phyloP scores from a whole-genome alignment of 2,329 filamentous ascomycete genomes.

The Hirsutella rhossiliensis region DNA sequence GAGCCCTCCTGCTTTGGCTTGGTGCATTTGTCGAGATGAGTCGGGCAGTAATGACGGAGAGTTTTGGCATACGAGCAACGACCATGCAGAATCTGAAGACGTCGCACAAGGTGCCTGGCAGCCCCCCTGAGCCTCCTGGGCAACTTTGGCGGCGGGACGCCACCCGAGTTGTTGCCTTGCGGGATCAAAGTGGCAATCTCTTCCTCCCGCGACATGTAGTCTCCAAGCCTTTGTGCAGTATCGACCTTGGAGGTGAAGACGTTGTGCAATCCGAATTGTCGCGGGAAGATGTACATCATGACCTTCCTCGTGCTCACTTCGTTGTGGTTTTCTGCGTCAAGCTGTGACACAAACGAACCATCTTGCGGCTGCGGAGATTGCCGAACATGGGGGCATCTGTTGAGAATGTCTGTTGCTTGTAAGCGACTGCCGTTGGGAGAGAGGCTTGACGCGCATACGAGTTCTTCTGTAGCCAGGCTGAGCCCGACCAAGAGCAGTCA shows the following conservation, averaged over 20 bases:
- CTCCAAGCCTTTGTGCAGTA: constrained; percentile 58
- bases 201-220: constrained; percentile 75
- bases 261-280: constrained; percentile 83
- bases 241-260: constrained; percentile 69
- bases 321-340: constrained; percentile 4
- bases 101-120: constrained; percentile 45
- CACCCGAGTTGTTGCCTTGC: constrained; percentile 4
- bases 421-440: constrained; percentile 1
- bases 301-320: constrained; percentile 51
- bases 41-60: constrained; percentile 70
- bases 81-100: constrained; percentile 57
- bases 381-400: constrained; percentile 40
- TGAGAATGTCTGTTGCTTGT: constrained; percentile 57
- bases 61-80: constrained; percentile 72
- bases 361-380: background rate
- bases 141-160: constrained; percentile 19
- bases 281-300: constrained; percentile 88
- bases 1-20: background rate
- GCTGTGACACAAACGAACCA: background rate
- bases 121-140: constrained; percentile 60
- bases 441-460: constrained; percentile 41
- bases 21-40: constrained; percentile 12
- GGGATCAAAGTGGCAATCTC: constrained; percentile 46
- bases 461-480: constrained; percentile 69
- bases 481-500: constrained; percentile 56